Evolutionary conservation across 805 yeast species (phyloP).

Genomic region (Sugiyamaella mastotermitis): DNA sequence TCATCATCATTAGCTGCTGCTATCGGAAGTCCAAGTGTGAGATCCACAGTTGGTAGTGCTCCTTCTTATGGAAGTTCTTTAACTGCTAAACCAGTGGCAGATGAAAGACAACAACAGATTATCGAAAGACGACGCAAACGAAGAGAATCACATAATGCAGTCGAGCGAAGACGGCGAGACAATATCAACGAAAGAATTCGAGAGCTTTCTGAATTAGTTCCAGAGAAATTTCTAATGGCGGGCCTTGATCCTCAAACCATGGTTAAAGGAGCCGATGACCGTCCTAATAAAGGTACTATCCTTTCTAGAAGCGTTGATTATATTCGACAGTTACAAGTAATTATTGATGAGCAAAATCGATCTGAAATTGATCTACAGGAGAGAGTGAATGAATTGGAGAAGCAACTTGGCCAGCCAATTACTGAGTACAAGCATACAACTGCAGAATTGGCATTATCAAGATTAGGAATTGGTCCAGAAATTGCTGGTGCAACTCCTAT

Average conservation of each 20-base stretch:
- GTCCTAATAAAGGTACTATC: conserved; percentile 79
- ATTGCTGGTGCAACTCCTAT: conserved; percentile 10
- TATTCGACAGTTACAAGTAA: conserved; percentile 49
- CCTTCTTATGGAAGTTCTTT: conserved; percentile 6
- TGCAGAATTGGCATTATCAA: conserved; percentile 70
- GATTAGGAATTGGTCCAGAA: conserved; percentile 44
- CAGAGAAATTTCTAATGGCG: conserved; percentile 37
- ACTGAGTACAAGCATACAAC: conserved; percentile 55
- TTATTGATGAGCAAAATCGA: conserved; percentile 72
- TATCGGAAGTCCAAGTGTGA: conserved; percentile 2
- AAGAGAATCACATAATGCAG: conserved; percentile 89
- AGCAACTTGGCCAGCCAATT: conserved; percentile 37
- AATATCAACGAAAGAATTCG: conserved; percentile 82
- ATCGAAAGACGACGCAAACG: conserved; percentile 66
- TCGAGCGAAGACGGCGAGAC: conserved; percentile 87
- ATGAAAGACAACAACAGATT: conserved; percentile 21
- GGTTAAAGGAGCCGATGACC: conserved; percentile 27
- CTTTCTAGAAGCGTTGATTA: conserved; percentile 76
- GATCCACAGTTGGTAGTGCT: background rate
- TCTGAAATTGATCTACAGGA: conserved; percentile 69
- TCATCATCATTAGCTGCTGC: background rate
- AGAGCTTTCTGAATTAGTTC: conserved; percentile 75
- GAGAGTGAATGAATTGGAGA: conserved; percentile 49
- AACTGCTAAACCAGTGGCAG: conserved; percentile 6
- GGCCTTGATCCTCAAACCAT: conserved; percentile 11